Conservation (phyloP, 2,329 filamentous ascomycete genomes). For the Fusarium buxicola region DNA sequence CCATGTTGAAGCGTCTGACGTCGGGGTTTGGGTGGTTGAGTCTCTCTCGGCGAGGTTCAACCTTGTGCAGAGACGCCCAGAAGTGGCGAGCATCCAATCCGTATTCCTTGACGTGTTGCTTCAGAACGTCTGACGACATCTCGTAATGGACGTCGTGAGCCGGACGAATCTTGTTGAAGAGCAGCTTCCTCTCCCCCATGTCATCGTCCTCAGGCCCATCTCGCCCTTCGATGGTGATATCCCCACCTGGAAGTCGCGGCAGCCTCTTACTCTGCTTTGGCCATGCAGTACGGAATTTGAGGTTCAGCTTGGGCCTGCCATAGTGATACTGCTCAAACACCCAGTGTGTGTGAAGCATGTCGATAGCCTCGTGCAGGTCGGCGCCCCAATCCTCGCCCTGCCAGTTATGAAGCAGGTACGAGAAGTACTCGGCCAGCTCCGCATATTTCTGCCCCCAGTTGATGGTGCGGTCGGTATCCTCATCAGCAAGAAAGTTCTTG, state of each 20-base stretch:
- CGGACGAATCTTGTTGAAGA: constrained; percentile 19
- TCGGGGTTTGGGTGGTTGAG: not conserved
- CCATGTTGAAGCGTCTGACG: constrained; percentile 48
- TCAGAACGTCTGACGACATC: constrained; percentile 26
- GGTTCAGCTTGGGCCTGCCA: constrained; percentile 40
- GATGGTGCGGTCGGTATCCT: constrained; percentile 57
- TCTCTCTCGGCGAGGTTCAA: constrained; percentile 4
- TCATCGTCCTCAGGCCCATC: not conserved
- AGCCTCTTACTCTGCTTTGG: constrained; percentile 43
- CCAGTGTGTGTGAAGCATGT: constrained; percentile 51
- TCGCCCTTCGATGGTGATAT: constrained; percentile 2
- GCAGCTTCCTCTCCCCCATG: constrained; percentile 29
- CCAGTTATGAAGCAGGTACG: constrained; percentile 46
- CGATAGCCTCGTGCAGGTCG: constrained; percentile 47
- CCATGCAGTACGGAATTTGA: constrained; percentile 41
- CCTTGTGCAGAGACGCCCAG: constrained; percentile 6
- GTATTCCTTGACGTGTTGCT: constrained; percentile 27
- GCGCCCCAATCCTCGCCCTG: constrained; percentile 46
- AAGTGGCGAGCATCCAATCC: constrained; percentile 18
- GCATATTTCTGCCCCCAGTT: constrained; percentile 54
- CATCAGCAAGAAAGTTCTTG: constrained; percentile 61
- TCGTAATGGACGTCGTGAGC: constrained; percentile 45
- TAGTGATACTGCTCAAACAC: constrained; percentile 53
- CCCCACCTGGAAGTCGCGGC: constrained; percentile 40
- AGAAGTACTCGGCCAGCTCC: constrained; percentile 55